These are phyloP conservation scores for Coprinopsis cinerea DNA, from an alignment of 768 basidiomycete species.

Conservation along the genomic window DNA sequence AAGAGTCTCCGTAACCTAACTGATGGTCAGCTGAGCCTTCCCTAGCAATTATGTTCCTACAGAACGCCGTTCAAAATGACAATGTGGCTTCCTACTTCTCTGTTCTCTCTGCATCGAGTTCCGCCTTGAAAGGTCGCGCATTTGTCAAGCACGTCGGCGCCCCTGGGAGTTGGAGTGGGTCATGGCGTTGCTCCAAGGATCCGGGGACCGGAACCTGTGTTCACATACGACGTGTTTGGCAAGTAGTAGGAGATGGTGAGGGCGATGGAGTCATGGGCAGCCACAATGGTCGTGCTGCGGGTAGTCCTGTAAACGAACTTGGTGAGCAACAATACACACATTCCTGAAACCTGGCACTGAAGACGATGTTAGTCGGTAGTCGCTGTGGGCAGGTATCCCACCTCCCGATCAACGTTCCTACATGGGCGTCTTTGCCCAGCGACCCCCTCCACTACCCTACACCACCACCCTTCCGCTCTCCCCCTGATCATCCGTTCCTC, in stretches of 20 bases:
- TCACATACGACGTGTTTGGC: background rate
- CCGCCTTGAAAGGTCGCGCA: conserved; percentile 1
- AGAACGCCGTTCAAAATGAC: background rate
- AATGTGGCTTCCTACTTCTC: background rate
- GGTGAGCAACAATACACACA: no score
- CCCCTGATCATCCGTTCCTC: no score
- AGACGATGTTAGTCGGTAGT: no score
- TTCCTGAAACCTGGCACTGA: no score
- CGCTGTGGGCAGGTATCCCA: no score
- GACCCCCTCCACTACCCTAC: no score
- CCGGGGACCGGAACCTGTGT: background rate
- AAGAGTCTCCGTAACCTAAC: background rate
- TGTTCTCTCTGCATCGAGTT: background rate
- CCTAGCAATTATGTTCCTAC: background rate
- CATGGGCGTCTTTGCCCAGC: no score
- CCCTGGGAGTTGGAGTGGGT: background rate
- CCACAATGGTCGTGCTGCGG: background rate
- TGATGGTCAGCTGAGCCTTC: background rate
- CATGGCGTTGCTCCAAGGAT: conserved; percentile 2
- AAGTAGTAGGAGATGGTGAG: background rate
- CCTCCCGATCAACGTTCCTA: no score
- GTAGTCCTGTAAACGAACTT: no score
- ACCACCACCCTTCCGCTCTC: no score
- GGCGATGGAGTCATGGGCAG: background rate
- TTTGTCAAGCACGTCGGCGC: background rate